Evolutionary conservation across 2,329 filamentous ascomycete species (phyloP).

Genomic region (Cytospora chrysosperma): DNA sequence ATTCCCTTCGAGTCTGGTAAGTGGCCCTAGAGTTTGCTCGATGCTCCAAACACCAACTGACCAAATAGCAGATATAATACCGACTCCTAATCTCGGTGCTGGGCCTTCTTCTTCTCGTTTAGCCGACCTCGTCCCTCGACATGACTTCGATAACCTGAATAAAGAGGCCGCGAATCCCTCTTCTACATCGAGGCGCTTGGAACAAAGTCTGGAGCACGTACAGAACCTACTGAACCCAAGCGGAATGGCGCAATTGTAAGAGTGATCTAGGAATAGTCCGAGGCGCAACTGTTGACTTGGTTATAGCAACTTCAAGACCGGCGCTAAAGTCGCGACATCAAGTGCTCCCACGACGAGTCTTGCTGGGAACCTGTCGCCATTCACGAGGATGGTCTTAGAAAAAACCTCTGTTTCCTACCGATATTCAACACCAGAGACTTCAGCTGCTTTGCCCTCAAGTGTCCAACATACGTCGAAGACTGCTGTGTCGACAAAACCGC

Average conservation of each 20-base stretch:
- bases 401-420: conserved; percentile 42
- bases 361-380: conserved; percentile 47
- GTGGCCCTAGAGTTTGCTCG: conserved; percentile 26
- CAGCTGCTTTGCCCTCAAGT: conserved; percentile 31
- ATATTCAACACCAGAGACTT: conserved; percentile 39
- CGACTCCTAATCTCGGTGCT: conserved; percentile 60
- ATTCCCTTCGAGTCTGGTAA: conserved; percentile 74
- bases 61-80: conserved; percentile 59
- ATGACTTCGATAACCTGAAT: conserved; percentile 68
- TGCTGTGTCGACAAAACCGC: conserved; percentile 24
- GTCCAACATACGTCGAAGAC: conserved; percentile 33
- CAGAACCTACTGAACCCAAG: conserved; percentile 70
- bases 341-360: conserved; percentile 33
- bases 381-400: conserved; percentile 49
- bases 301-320: conserved; percentile 57
- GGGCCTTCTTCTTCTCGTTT: conserved; percentile 53
- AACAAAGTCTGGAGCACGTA: conserved; percentile 71
- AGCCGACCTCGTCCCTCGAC: conserved; percentile 48
- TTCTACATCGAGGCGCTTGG: conserved; percentile 63
- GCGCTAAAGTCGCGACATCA: conserved; percentile 38
- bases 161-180: conserved; percentile 61
- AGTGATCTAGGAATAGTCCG: conserved; percentile 1
- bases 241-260: conserved; percentile 69
- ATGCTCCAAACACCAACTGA: not conserved
- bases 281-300: conserved; percentile 31